A percentile compares a stretch with the other conserved stretches of the same genome.
These are phyloP conservation scores for Roridomyces roridus DNA, from an alignment of 768 basidiomycete species.

Conservation along the genomic window DNA sequence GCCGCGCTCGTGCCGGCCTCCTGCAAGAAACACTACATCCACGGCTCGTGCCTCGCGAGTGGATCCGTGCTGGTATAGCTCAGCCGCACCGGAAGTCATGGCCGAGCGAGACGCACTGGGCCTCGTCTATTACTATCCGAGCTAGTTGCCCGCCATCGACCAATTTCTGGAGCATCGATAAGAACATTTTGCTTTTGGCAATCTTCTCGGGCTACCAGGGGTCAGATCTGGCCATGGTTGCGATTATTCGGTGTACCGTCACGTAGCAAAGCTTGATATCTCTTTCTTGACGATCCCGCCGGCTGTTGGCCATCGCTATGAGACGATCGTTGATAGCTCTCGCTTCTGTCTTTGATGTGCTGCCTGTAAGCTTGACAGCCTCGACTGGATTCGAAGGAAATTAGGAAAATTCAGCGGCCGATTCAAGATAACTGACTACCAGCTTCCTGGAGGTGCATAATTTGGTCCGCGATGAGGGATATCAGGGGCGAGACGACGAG, in stretches of 20 bases:
- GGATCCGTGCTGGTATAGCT: too few relatives aligned
- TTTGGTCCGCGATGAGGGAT: conserved; percentile 82
- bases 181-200: conserved; percentile 75
- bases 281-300: conserved; percentile 31
- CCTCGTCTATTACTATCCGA: conserved; percentile 90
- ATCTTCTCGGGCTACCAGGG: conserved; percentile 81
- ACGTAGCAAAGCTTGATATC: conserved; percentile 85
- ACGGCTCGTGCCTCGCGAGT: too few relatives aligned
- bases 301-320: conserved; percentile 46
- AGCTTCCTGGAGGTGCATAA: conserved; percentile 72
- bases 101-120: conserved; percentile 82
- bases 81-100: conserved; percentile 89
- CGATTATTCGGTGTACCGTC: conserved; percentile 56
- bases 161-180: conserved; percentile 68
- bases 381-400: conserved; percentile 52
- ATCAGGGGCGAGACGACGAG: conserved; percentile 87
- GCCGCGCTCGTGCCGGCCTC: too few relatives aligned
- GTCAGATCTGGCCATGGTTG: not conserved
- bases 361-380: conserved; percentile 79
- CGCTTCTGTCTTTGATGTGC: conserved; percentile 62
- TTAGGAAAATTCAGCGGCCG: not conserved
- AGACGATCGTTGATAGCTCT: conserved; percentile 56
- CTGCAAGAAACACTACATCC: too few relatives aligned
- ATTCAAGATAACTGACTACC: conserved; percentile 52
- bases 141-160: conserved; percentile 70